Conservation (phyloP, 441 rosid genomes). For the Euphorbia corollata region DNA sequence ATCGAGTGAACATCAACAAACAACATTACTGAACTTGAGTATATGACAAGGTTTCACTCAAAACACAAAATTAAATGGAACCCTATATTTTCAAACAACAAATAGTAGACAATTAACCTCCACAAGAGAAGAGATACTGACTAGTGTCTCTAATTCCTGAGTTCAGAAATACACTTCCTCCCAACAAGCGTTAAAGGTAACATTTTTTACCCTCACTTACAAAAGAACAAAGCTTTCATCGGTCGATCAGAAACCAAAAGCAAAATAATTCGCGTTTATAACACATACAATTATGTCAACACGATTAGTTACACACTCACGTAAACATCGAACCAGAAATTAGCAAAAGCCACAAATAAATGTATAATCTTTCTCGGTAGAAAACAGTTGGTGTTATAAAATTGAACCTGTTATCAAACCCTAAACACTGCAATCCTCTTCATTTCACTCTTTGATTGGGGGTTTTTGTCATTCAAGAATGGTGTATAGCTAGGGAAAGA, state of each 20-base stretch:
- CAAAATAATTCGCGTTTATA: not conserved
- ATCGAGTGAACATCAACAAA: not conserved
- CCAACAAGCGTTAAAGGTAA: not conserved
- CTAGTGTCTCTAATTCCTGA: not conserved
- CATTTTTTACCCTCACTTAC: not conserved
- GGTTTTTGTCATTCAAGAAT: not conserved
- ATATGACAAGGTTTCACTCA: not conserved
- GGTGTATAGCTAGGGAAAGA: not conserved
- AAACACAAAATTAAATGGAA: not conserved
- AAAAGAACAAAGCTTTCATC: not conserved
- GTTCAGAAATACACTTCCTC: not conserved
- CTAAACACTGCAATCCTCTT: not conserved
- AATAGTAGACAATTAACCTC: not conserved
- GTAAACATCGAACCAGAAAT: not conserved
- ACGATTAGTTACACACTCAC: not conserved
- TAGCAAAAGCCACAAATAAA: not conserved
- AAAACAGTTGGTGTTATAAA: no score
- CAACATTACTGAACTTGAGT: not conserved
- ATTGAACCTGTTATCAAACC: no score
- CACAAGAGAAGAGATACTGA: not conserved
- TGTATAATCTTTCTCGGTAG: no score
- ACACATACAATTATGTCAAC: not conserved
- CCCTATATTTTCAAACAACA: not conserved
- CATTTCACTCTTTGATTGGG: not conserved
- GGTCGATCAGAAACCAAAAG: not conserved